Evolutionary conservation across 1,284 basidiomycete species (phyloP), one percentile per base, ranked within the genome.

Genomic region (Sanguinoderma infundibulare): DNA sequence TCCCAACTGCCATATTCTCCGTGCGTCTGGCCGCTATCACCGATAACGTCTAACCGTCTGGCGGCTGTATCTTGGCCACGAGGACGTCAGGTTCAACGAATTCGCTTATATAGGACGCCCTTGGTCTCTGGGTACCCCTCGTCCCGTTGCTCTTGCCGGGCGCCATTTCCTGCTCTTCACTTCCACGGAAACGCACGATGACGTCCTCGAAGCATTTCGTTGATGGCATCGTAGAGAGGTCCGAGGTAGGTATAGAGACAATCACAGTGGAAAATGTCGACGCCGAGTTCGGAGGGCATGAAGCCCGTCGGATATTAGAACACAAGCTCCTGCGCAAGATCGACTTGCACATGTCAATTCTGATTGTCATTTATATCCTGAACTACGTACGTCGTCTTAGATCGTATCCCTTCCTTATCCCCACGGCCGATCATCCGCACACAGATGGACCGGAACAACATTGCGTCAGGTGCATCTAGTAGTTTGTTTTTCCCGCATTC

Each of bases 361-460:
- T 91, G 24, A 76, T 90, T 32, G 66, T 89, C 14, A 85, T 90
- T 14, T 89, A 90, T 67, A 85, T 89, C 56, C 75, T 90, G 51
- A 91, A 89, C 73, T 87, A 78, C 61, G 87, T 86, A 66, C 72
- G 81, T 77, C 34, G n/a, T n/a, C n/a, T n/a, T n/a, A n/a, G n/a
- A n/a, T n/a, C n/a, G n/a, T n/a, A n/a, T n/a, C n/a, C n/a, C n/a
- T n/a, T n/a, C n/a, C n/a, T n/a, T n/a, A n/a, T n/a, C n/a, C n/a
- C n/a, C n/a, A n/a, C n/a, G n/a, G n/a, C n/a, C n/a, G n/a, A 17
- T 34, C 15, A 20, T 12, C 2, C 12, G n/a, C 15, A 6, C 3
- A 17, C 24, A 89, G 78, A 82, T 91, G 62, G 89, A 90, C 69
- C 79, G 88, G 54, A 90, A 87, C 69, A 90, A 89, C 72, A 84